phyloP scores from a whole-genome alignment of 1,284 basidiomycete genomes.

The Singerocomus inundabilis region DNA sequence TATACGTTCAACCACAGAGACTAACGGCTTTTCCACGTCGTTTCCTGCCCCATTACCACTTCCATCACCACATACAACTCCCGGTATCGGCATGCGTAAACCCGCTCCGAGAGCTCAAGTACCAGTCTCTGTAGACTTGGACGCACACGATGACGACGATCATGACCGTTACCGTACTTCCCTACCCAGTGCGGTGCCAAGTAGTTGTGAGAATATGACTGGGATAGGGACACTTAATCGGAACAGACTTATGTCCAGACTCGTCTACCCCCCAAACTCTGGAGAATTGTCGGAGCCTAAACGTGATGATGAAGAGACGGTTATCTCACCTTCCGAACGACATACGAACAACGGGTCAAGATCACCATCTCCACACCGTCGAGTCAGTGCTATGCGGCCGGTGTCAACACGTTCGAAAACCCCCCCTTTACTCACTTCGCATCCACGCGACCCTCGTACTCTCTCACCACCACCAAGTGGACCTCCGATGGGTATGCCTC shows the following conservation, averaged over 20 bases:
- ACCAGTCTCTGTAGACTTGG: constrained; percentile 54
- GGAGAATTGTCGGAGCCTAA: constrained; percentile 11
- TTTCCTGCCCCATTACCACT: constrained; percentile 18
- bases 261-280: constrained; percentile 7
- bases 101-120: constrained; percentile 59
- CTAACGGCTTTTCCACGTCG: constrained; percentile 20
- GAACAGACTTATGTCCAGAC: constrained; percentile 27
- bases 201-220: constrained; percentile 54
- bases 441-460: constrained; percentile 27
- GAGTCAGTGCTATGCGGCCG: constrained; percentile 27
- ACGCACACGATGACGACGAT: constrained; percentile 38
- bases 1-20: constrained; percentile 22
- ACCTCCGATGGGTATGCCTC: constrained; percentile 11
- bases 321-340: constrained; percentile 16
- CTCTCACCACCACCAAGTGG: constrained; percentile 22
- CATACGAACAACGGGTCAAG: constrained; percentile 16
- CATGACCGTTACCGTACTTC: constrained; percentile 39
- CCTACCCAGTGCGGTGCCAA: constrained; percentile 52
- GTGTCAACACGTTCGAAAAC: constrained; percentile 35
- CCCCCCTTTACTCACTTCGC: constrained; percentile 33
- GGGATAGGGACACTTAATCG: constrained; percentile 53
- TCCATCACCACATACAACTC: constrained; percentile 25
- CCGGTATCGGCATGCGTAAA: constrained; percentile 45
- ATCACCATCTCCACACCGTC: constrained; percentile 32
- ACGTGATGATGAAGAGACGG: constrained; percentile 15